A percentile compares a stretch with the other conserved stretches of the same genome.
Conservation (phyloP, 2,329 filamentous ascomycete genomes). For the Verticillium dahliae region DNA sequence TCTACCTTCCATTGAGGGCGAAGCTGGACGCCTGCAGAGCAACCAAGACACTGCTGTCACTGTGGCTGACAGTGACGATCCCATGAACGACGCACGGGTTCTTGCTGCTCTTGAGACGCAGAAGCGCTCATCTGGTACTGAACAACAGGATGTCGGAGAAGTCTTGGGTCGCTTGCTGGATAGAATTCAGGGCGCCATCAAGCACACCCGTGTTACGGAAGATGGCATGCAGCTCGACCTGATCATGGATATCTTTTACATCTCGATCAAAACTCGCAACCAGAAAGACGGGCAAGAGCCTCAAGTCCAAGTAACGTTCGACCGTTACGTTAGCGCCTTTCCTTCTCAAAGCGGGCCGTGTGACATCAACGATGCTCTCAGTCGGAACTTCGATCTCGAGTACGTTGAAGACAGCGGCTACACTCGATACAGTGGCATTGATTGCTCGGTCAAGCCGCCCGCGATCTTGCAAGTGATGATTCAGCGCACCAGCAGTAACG, state of each 20-base stretch:
- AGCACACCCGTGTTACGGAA: slow-evolving; percentile 54
- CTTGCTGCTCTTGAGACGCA: slow-evolving; percentile 37
- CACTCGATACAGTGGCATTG: slow-evolving; percentile 62
- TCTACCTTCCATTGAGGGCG: background rate
- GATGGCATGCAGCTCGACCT: slow-evolving; percentile 74
- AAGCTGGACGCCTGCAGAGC: background rate
- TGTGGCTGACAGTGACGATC: slow-evolving; percentile 16
- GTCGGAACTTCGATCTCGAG: slow-evolving; percentile 77
- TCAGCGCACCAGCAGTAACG: slow-evolving; percentile 71
- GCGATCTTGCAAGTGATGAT: slow-evolving; percentile 87
- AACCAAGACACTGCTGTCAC: slow-evolving; percentile 21
- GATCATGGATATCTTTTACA: slow-evolving; percentile 65
- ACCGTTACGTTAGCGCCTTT: slow-evolving; percentile 56
- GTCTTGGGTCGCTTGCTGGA: slow-evolving; percentile 91
- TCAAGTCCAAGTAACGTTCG: slow-evolving; percentile 37
- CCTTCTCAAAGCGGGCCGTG: slow-evolving; percentile 41
- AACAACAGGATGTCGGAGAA: slow-evolving; percentile 94
- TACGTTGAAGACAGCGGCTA: slow-evolving; percentile 60
- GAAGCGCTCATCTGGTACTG: slow-evolving; percentile 42
- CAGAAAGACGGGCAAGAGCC: slow-evolving; percentile 23
- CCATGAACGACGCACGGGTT: slow-evolving; percentile 36
- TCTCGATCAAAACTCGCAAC: slow-evolving; percentile 40
- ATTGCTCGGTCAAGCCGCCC: slow-evolving; percentile 48
- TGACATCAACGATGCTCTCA: slow-evolving; percentile 77
- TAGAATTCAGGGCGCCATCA: slow-evolving; percentile 83